Percentiles rank a stretch among this genome's conserved stretches.
Evolutionary conservation across 495 filamentous ascomycete species (phyloP).

Genomic region (Aspergillus bridgeri): DNA sequence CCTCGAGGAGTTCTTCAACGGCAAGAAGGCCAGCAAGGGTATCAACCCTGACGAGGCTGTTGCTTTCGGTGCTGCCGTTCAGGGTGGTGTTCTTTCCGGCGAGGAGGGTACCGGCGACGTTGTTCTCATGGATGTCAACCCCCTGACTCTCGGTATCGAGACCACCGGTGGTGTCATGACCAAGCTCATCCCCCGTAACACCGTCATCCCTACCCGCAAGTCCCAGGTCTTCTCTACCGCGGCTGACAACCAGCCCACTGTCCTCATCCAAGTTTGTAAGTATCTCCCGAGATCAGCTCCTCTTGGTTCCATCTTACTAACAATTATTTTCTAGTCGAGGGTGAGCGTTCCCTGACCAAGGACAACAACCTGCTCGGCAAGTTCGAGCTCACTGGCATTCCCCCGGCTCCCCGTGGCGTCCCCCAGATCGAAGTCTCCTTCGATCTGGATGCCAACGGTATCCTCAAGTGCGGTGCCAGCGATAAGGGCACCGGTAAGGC

Average conservation of each 20-base stretch:
- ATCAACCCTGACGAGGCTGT: constrained; percentile 99
- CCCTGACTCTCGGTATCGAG: constrained; percentile 96
- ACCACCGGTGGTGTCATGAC: constrained; percentile 99
- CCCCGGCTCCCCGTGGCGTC: constrained; percentile 90
- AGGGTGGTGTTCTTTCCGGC: constrained; percentile 91
- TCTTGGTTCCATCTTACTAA: constrained; percentile 10
- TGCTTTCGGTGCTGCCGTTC: constrained; percentile 94
- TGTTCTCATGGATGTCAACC: constrained; percentile 98
- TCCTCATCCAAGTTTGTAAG: constrained; percentile 88
- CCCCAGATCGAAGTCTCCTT: constrained; percentile 98
- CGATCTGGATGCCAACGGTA: constrained; percentile 96
- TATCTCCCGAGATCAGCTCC: constrained; percentile 3
- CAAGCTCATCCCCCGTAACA: constrained; percentile 93
- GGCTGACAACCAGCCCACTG: constrained; percentile 95
- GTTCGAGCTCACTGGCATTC: constrained; percentile 95
- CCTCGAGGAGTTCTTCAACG: constrained; percentile 90
- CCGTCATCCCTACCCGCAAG: constrained; percentile 94
- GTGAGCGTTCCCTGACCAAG: constrained; percentile 93
- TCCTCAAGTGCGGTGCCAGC: constrained; percentile 89
- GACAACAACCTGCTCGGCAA: constrained; percentile 96
- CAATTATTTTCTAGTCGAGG: constrained; percentile 56
- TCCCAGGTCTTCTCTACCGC: constrained; percentile 97
- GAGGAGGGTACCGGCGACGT: constrained; percentile 73
- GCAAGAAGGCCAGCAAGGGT: constrained; percentile 96
- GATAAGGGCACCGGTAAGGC: constrained; percentile 98